Evolutionary conservation across 768 basidiomycete genomes (phyloP).

Genomic region (Mycena metata): DNA sequence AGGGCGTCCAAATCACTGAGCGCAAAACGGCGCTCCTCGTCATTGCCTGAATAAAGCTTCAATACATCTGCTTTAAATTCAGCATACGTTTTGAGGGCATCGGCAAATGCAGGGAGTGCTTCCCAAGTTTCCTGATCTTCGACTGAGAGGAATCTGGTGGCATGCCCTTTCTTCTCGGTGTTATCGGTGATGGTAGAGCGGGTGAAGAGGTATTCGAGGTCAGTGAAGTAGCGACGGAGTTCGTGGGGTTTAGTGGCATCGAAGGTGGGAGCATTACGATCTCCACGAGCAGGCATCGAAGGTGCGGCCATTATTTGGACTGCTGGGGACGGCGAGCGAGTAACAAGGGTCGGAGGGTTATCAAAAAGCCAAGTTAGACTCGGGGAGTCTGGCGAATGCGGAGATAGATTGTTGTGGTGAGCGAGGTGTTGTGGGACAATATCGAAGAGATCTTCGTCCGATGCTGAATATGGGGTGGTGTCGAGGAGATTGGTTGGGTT

Average conservation of each 20-base stretch:
- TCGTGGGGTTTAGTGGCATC: conserved; percentile 34
- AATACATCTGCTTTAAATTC: conserved; percentile 42
- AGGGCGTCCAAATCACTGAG: no score
- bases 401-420: no score
- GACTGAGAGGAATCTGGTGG: conserved; percentile 30
- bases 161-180: conserved; percentile 37
- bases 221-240: no score
- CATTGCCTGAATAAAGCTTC: conserved; percentile 43
- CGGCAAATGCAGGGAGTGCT: conserved; percentile 29
- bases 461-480: no score
- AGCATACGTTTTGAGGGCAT: conserved; percentile 32
- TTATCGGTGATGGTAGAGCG: no score
- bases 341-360: conserved; percentile 24
- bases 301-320: no score
- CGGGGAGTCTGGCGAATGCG: no score
- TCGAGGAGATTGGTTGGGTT: no score
- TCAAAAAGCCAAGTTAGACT: no score
- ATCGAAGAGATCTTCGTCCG: no score
- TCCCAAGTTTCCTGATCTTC: no score
- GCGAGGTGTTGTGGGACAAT: no score
- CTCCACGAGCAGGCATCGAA: conserved; percentile 40
- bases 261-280: conserved; percentile 38
- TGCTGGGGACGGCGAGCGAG: neutral
- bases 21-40: conserved; percentile 29
- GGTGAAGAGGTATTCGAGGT: conserved; percentile 22